phyloP scores from a whole-genome alignment of 163 green algal genomes.

The Chloromonas sp. region DNA sequence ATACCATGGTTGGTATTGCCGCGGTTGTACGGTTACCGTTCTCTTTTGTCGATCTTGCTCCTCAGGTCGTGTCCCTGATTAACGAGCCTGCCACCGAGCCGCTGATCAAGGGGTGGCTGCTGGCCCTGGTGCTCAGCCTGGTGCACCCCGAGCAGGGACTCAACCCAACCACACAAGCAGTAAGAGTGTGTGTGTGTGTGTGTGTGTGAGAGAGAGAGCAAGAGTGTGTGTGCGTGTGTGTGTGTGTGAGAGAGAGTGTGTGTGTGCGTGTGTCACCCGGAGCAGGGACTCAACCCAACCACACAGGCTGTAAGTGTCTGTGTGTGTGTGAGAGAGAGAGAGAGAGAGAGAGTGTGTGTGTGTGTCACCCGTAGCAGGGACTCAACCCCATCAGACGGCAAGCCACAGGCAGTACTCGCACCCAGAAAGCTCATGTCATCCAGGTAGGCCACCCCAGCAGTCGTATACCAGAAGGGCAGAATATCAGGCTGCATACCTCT shows the following conservation, averaged over 20 bases:
- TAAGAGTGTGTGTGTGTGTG: background rate
- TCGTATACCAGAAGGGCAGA: too few species aligned
- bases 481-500: too few species aligned
- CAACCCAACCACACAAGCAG: conserved; percentile 13
- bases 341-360: background rate
- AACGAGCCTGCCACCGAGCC: conserved; percentile 6
- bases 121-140: conserved; percentile 18
- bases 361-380: conserved; percentile 18
- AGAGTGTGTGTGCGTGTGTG: too few species aligned
- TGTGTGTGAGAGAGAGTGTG: too few species aligned
- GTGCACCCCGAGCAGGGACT: conserved; percentile 21
- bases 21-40: too few species aligned
- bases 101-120: conserved; percentile 18
- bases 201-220: background rate
- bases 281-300: conserved; percentile 15
- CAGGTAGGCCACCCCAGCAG: too few species aligned
- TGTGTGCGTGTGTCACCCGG: conserved; percentile 14
- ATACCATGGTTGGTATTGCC: too few species aligned
- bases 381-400: conserved; percentile 14
- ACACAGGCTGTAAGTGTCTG: conserved; percentile 5
- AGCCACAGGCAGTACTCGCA: too few species aligned
- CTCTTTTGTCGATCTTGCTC: background rate
- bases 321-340: background rate
- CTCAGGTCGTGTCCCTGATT: conserved; percentile 17
- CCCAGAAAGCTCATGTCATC: too few species aligned